These are phyloP conservation scores for Chloranthus sessilifolius DNA, from an alignment of 164 flowering plant genomes.

Conservation along the genomic window DNA sequence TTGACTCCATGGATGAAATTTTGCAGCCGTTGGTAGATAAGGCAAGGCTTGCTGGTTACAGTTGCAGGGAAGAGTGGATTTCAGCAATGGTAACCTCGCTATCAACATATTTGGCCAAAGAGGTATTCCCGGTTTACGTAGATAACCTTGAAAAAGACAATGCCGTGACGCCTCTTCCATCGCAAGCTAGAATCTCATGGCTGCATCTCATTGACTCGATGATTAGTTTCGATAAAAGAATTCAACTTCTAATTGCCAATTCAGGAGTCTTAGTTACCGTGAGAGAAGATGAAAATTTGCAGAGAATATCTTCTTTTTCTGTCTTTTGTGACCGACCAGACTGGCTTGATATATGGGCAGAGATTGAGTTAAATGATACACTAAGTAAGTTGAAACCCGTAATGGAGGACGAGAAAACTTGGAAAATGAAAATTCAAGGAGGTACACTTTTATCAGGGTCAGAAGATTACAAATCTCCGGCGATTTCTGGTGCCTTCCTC, in stretches of 20 bases:
- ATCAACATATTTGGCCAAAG: constrained; percentile 76
- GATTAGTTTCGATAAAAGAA: constrained; percentile 78
- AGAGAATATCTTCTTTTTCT: constrained; percentile 61
- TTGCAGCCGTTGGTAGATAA: constrained; percentile 93
- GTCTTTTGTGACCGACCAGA: constrained; percentile 91
- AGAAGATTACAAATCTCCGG: constrained; percentile 65
- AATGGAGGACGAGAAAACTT: constrained; percentile 58
- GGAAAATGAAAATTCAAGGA: constrained; percentile 53
- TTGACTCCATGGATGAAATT: constrained; percentile 89
- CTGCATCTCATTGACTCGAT: constrained; percentile 86
- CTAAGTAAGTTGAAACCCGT: constrained; percentile 59
- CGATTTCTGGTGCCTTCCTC: constrained; percentile 42
- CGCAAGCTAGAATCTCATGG: constrained; percentile 60
- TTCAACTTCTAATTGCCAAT: constrained; percentile 52
- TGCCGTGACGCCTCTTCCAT: constrained; percentile 19
- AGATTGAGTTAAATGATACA: constrained; percentile 60
- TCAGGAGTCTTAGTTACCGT: constrained; percentile 52
- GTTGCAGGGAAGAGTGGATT: constrained; percentile 99
- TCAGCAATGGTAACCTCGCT: constrained; percentile 83
- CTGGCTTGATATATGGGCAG: constrained; percentile 95
- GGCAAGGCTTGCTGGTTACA: constrained; percentile 80
- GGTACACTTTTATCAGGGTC: constrained; percentile 33
- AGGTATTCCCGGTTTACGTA: constrained; percentile 61
- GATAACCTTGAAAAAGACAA: constrained; percentile 51
- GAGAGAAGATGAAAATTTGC: constrained; percentile 50